Evolutionary conservation across 2,329 filamentous ascomycete genomes (phyloP).

Genomic region (Colletotrichum filicis): DNA sequence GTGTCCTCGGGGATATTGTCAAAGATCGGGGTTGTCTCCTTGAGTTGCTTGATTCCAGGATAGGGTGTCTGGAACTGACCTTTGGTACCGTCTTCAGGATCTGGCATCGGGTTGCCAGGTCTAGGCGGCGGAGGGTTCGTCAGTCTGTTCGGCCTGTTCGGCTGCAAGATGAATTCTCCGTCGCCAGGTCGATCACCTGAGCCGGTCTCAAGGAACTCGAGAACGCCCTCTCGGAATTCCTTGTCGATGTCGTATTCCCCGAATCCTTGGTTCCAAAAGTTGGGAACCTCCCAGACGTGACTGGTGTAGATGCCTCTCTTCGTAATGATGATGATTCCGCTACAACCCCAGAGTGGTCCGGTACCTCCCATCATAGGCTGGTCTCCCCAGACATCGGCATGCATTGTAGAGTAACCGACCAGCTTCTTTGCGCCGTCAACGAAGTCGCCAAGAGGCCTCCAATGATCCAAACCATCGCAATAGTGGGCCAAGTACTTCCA

Average conservation of each 20-base stretch:
- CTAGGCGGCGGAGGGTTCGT: too few relatives aligned
- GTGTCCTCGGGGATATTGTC: neutral
- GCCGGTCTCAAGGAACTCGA: neutral
- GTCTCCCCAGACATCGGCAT: slow-evolving; percentile 3
- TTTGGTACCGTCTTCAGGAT: neutral
- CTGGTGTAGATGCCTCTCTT: slow-evolving; percentile 25
- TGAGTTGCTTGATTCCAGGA: neutral
- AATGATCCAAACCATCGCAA: neutral
- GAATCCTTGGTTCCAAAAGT: slow-evolving; percentile 2
- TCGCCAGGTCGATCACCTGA: neutral
- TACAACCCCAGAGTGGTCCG: slow-evolving; percentile 31
- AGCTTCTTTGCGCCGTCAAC: neutral
- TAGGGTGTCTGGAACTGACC: neutral
- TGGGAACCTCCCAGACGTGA: slow-evolving; percentile 28
- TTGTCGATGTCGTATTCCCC: neutral
- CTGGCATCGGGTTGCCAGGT: too few relatives aligned
- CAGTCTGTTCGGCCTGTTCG: too few relatives aligned
- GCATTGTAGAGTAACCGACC: slow-evolving; percentile 14
- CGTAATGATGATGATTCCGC: slow-evolving; percentile 17
- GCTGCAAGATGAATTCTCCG: neutral
- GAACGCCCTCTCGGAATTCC: slow-evolving; percentile 2
- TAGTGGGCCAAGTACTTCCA: slow-evolving; percentile 48
- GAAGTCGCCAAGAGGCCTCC: neutral
- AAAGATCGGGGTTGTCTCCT: neutral
- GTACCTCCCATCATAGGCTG: slow-evolving; percentile 2